These are phyloP conservation scores for Camptophora hylomeconis DNA, from an alignment of 2,329 filamentous ascomycete genomes.

Conservation along the genomic window DNA sequence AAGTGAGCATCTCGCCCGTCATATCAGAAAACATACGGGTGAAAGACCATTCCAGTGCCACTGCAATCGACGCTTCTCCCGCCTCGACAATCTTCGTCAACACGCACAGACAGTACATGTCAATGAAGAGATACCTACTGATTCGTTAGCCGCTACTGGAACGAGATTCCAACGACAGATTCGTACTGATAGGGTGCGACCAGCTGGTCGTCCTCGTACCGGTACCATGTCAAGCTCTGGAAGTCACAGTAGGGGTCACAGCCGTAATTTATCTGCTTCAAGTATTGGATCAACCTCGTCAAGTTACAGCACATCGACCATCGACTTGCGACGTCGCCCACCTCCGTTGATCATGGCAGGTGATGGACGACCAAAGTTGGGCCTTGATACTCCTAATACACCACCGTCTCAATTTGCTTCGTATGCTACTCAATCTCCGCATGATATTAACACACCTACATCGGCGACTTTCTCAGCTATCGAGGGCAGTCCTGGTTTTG, in stretches of 20 bases:
- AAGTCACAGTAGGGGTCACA: constrained; percentile 63
- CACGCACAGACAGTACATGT: constrained; percentile 97
- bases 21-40: constrained; percentile 95
- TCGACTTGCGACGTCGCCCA: constrained; percentile 59
- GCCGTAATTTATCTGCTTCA: constrained; percentile 72
- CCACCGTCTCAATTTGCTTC: constrained; percentile 51
- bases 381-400: constrained; percentile 55
- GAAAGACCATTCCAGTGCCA: constrained; percentile 96
- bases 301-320: constrained; percentile 47
- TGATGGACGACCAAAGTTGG: constrained; percentile 47
- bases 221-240: constrained; percentile 63
- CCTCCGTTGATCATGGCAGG: constrained; percentile 77
- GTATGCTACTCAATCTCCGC: constrained; percentile 55
- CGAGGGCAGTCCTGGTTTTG: constrained; percentile 64
- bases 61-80: constrained; percentile 82
- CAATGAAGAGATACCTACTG: constrained; percentile 89
- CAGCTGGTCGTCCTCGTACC: constrained; percentile 60
- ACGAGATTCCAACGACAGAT: constrained; percentile 88
- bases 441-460: constrained; percentile 68
- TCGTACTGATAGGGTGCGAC: constrained; percentile 69
- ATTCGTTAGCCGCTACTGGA: constrained; percentile 84
- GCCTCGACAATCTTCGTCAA: constrained; percentile 86
- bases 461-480: constrained; percentile 70
- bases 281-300: constrained; percentile 69
- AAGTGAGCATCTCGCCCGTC: constrained; percentile 86